These are phyloP conservation scores for Wakefieldia striispora DNA, from an alignment of 768 basidiomycete genomes.

Conservation along the genomic window DNA sequence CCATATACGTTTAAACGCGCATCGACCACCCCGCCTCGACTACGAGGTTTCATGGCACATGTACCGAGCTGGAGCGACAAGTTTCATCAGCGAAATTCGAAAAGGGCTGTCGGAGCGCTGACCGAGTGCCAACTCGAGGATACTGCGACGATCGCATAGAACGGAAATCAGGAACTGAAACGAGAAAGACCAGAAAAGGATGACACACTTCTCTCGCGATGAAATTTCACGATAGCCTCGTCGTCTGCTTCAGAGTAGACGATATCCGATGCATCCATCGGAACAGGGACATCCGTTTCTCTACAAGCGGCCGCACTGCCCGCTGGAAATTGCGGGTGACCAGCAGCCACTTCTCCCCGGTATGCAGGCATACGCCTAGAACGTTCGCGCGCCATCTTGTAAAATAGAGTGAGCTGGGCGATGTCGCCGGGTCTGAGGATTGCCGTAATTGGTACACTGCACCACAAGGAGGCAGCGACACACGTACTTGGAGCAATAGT, in stretches of 20 bases:
- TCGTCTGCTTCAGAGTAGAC: slow-evolving; percentile 36
- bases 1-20: slow-evolving; percentile 60
- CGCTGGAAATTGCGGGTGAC: too few species aligned
- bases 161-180: neutral
- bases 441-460: too few species aligned
- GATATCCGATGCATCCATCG: slow-evolving; percentile 28
- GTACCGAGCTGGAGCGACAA: slow-evolving; percentile 48
- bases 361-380: too few species aligned
- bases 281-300: too few species aligned
- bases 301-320: too few species aligned
- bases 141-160: neutral
- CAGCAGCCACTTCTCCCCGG: too few species aligned
- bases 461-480: too few species aligned
- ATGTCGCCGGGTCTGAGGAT: too few species aligned
- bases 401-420: too few species aligned
- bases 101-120: neutral
- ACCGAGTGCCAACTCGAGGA: slow-evolving; percentile 16
- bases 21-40: slow-evolving; percentile 63
- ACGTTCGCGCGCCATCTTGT: too few species aligned
- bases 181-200: neutral
- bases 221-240: slow-evolving; percentile 29
- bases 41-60: slow-evolving; percentile 64
- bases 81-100: neutral
- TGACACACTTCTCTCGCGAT: slow-evolving; percentile 16
- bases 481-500: too few species aligned